These are phyloP conservation scores for Setaria viridis DNA, from an alignment of 202 grass and related monocot species.

Conservation along the genomic window DNA sequence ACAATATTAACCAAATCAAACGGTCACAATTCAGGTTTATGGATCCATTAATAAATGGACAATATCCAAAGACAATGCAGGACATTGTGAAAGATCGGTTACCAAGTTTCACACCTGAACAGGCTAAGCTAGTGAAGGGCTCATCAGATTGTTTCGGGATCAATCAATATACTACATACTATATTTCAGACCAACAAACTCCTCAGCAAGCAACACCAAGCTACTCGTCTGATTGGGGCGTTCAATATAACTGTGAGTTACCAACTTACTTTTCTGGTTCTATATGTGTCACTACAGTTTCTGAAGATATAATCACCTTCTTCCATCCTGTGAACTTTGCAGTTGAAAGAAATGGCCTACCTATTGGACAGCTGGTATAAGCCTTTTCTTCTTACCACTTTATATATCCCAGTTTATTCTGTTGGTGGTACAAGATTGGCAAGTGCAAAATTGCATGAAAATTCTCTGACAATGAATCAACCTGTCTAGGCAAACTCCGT, in stretches of 20 bases:
- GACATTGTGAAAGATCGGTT: constrained; percentile 85
- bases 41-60: constrained; percentile 77
- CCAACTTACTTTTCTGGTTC: constrained; percentile 31
- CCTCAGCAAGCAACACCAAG: constrained; percentile 53
- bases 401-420: constrained; percentile 24
- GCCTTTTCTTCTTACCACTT: constrained; percentile 21
- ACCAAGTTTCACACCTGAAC: constrained; percentile 68
- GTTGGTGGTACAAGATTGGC: neutral
- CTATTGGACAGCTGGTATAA: constrained; percentile 68
- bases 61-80: constrained; percentile 81
- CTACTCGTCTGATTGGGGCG: constrained; percentile 74
- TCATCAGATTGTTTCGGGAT: constrained; percentile 76
- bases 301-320: constrained; percentile 24
- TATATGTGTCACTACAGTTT: constrained; percentile 15
- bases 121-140: constrained; percentile 78
- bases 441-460: constrained; percentile 1
- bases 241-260: constrained; percentile 67
- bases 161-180: constrained; percentile 81
- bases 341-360: constrained; percentile 71
- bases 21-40: constrained; percentile 68
- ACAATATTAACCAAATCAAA: constrained; percentile 21
- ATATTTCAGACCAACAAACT: constrained; percentile 57
- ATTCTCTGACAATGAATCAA: neutral
- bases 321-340: constrained; percentile 12
- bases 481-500: constrained; percentile 53